phyloP scores from a whole-genome alignment of 768 basidiomycete species.

The Phanerochaete sordida region DNA sequence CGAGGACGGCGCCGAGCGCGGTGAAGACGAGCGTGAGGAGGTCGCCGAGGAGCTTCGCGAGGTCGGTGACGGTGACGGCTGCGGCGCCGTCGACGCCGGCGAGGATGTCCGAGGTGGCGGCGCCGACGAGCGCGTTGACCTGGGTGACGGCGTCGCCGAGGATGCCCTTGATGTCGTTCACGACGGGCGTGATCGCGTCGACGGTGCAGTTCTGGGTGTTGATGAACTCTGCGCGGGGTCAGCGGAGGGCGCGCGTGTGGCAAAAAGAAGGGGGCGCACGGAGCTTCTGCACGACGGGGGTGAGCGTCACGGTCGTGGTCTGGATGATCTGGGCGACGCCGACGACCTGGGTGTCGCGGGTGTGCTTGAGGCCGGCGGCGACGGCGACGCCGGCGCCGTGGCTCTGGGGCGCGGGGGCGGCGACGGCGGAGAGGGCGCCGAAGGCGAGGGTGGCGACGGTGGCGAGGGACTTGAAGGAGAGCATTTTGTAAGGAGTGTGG shows the following conservation, averaged over 20 bases:
- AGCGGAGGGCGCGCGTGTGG: not conserved
- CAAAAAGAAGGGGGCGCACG: slow-evolving; percentile 19
- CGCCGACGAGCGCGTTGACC: slow-evolving; percentile 25
- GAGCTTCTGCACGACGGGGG: slow-evolving; percentile 20
- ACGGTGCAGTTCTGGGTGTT: slow-evolving; percentile 22
- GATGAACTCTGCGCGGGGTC: slow-evolving; percentile 21
- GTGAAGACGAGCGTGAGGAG: slow-evolving; percentile 26
- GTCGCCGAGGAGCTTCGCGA: slow-evolving; percentile 22
- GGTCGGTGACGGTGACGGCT: slow-evolving; percentile 21
- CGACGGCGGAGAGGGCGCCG: slow-evolving; percentile 18
- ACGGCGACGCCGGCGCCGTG: slow-evolving; percentile 1
- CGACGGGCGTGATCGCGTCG: slow-evolving; percentile 16
- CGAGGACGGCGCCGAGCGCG: slow-evolving; percentile 24
- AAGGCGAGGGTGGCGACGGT: slow-evolving; percentile 25
- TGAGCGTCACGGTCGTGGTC: slow-evolving; percentile 12
- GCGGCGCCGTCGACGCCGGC: slow-evolving; percentile 19
- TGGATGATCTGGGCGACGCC: slow-evolving; percentile 26
- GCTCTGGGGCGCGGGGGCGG: not conserved
- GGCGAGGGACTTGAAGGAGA: slow-evolving; percentile 25
- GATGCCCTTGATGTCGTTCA: slow-evolving; percentile 20
- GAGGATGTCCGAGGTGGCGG: slow-evolving; percentile 21
- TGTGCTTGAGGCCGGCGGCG: not conserved
- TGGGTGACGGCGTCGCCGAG: slow-evolving; percentile 19
- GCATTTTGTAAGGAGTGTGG: slow-evolving; percentile 26
- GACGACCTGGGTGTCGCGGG: not conserved